Evolutionary conservation across 345 rosid genomes (phyloP), one percentile per base, ranked within the genome.

Genomic region (Durio zibethinus): DNA sequence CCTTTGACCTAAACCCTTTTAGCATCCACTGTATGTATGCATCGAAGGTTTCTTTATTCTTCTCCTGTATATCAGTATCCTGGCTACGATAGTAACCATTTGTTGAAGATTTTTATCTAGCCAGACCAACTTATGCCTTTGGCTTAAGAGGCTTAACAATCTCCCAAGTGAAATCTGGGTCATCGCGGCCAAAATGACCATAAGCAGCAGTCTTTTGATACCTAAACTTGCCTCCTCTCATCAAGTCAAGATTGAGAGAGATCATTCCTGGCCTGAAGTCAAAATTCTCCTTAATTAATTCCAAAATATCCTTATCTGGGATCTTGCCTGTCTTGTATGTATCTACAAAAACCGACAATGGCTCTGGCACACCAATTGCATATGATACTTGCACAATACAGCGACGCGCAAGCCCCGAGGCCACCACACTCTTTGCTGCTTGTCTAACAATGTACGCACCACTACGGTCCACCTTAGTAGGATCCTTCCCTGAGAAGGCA

Each of bases 211-310:
- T 88, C 79, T 92, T 92, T 81, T 89, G 97, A 85, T 80, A 89
- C 88, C 94, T 87, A 81, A 82, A 87, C 36, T 89, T 90, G 81
- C 89, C 91, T 79, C 94, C 93, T 74, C 89, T 87, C 87, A 77
- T 89, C 85, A 90, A 80, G 73, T 90, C 97, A 16, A 89, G 97
- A 80, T 92, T 90, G 80, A 92, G 82, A 9, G 94, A 85, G 69
- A 92, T 90, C 94, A 89, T 92, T 68, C 94, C 97, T 1, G 94
- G 90, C 89, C 94, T 87, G 85, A 92, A 89, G 79, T 90, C 94
- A 36, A 90, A 89, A 0, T 80, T 86, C 76, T 89, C 91, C 85
- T 92, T 90, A 65, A 88, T 89, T 80, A 86, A 78, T 65, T 40
- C 85, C 43, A 85, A 78, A 72, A 88, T 86, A 16, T 88, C 91